These are phyloP conservation scores for Termitomyces sp. DNA, from an alignment of 768 basidiomycete species.

Conservation along the genomic window DNA sequence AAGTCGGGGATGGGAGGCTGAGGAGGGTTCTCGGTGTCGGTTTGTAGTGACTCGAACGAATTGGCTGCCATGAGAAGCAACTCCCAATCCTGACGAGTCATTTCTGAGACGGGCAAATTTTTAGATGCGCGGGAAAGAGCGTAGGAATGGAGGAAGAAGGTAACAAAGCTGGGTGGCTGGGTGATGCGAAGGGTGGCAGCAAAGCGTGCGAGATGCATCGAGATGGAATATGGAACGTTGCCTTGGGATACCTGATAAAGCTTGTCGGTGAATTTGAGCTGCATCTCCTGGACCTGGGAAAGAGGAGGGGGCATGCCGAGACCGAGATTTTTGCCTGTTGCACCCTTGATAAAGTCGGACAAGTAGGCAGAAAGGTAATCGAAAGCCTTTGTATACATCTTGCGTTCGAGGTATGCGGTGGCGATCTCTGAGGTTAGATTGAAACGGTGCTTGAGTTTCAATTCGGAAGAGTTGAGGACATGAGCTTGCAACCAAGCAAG, in stretches of 20 bases:
- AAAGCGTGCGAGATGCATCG: constrained; percentile 29
- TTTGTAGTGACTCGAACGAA: constrained; percentile 28
- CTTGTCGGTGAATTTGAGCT: constrained; percentile 19
- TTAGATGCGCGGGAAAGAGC: constrained; percentile 25
- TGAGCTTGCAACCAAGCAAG: constrained; percentile 18
- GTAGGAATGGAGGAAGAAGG: constrained; percentile 42
- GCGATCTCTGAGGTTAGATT: constrained; percentile 20
- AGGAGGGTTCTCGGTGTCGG: constrained; percentile 20
- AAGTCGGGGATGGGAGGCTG: constrained; percentile 17
- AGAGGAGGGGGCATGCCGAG: neutral
- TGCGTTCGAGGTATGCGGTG: constrained; percentile 23
- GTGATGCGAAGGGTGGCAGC: constrained; percentile 27
- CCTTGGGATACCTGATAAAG: constrained; percentile 17
- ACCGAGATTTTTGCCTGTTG: neutral
- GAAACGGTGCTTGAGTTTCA: neutral
- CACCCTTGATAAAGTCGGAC: neutral
- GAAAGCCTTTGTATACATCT: constrained; percentile 23
- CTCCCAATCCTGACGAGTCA: constrained; percentile 40
- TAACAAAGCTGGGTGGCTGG: constrained; percentile 28
- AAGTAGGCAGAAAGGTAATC: constrained; percentile 12
- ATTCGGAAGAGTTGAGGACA: neutral
- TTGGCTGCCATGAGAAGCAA: constrained; percentile 38
- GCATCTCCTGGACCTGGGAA: constrained; percentile 12
- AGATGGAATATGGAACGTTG: constrained; percentile 20
- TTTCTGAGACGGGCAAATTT: constrained; percentile 19